Conservation (phyloP, 2,329 filamentous ascomycete species). For the Ceratocystis harringtonii region DNA sequence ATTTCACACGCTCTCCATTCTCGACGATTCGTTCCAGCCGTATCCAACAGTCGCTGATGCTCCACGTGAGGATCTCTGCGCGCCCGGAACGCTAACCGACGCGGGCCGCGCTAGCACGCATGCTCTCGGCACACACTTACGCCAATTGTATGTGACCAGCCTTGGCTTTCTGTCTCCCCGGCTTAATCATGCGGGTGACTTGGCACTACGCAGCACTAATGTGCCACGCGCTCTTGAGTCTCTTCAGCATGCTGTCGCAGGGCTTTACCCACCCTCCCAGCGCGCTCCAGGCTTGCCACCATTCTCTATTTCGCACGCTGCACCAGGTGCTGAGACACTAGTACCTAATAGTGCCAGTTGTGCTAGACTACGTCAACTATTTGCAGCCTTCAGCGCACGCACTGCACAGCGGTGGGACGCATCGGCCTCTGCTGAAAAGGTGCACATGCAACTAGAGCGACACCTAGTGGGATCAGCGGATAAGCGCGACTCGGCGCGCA, state of each 20-base stretch:
- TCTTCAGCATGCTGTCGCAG: conserved; percentile 58
- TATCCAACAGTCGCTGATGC: conserved; percentile 48
- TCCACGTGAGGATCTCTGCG: conserved; percentile 69
- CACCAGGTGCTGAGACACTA: conserved; percentile 57
- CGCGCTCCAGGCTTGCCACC: conserved; percentile 37
- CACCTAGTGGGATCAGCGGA: conserved; percentile 49
- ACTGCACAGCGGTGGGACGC: conserved; percentile 60
- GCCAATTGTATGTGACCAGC: conserved; percentile 59
- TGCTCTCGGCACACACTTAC: conserved; percentile 50
- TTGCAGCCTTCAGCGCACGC: conserved; percentile 55
- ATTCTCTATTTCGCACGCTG: conserved; percentile 30
- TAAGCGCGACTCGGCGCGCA: conserved; percentile 25
- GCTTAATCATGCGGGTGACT: conserved; percentile 34
- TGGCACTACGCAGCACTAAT: conserved; percentile 62
- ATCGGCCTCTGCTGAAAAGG: conserved; percentile 66
- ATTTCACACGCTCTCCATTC: conserved; percentile 30
- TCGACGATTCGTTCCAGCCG: conserved; percentile 55
- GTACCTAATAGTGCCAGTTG: conserved; percentile 67
- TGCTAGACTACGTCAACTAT: conserved; percentile 53
- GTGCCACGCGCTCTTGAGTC: conserved; percentile 64
- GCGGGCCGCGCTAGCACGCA: conserved; percentile 57
- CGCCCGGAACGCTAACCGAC: conserved; percentile 62
- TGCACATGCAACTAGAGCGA: conserved; percentile 61
- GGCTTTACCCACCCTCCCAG: conserved; percentile 49
- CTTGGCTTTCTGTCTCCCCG: conserved; percentile 52